Conservation (phyloP, 2,329 filamentous ascomycete genomes). For the Colletotrichum sansevieriae region DNA sequence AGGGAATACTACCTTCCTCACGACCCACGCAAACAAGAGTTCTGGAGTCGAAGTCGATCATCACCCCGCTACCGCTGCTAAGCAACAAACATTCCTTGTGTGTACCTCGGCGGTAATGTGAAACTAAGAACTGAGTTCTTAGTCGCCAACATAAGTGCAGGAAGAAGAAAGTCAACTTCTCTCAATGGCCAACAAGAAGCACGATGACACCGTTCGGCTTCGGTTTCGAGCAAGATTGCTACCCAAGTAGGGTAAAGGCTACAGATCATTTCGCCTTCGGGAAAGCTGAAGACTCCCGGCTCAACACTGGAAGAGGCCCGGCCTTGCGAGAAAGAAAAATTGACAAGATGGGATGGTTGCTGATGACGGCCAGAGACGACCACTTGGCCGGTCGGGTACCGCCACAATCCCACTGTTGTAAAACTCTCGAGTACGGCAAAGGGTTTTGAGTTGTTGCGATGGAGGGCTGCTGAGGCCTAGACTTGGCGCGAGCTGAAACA, state of each 20-base stretch:
- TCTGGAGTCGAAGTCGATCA: constrained; percentile 32
- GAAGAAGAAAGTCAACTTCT: constrained; percentile 7
- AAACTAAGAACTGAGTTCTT: too few relatives aligned
- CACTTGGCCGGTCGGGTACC: constrained; percentile 26
- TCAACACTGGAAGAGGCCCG: constrained; percentile 29
- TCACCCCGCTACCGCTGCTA: constrained; percentile 3
- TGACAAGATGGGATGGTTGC: too few relatives aligned
- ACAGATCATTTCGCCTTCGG: constrained; percentile 1
- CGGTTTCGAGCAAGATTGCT: constrained; percentile 5
- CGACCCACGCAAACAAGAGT: constrained; percentile 22
- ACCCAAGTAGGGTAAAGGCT: constrained; percentile 2
- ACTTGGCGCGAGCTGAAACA: constrained; percentile 40
- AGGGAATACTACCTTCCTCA: neutral
- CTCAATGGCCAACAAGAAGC: neutral
- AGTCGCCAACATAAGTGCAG: neutral
- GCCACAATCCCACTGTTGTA: constrained; percentile 36
- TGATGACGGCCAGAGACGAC: neutral
- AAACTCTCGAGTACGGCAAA: constrained; percentile 34
- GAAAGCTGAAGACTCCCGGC: neutral
- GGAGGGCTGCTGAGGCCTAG: constrained; percentile 35
- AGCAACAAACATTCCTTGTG: constrained; percentile 2
- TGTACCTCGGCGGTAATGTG: too few relatives aligned
- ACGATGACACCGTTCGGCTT: neutral
- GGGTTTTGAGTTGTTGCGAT: constrained; percentile 40
- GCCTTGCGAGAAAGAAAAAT: constrained; percentile 21